These are phyloP conservation scores for Pythium brachiatum DNA, from an alignment of 352 stramenopile genomes.

Conservation along the genomic window DNA sequence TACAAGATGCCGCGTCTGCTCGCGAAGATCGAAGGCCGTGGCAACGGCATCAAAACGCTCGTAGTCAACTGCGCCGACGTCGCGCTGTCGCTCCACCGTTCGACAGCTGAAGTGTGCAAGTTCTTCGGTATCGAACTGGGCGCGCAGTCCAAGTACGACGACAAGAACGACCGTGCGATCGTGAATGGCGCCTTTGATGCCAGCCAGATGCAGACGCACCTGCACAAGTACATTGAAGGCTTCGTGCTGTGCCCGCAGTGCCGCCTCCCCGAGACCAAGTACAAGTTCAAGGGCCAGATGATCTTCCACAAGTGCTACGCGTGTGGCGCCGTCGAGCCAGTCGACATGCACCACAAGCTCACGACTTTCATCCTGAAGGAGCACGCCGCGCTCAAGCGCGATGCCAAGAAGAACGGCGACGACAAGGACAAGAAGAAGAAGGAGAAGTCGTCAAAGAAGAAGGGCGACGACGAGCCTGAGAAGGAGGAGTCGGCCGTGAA, in stretches of 20 bases:
- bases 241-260: conserved; percentile 98
- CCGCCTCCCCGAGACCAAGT: conserved; percentile 97
- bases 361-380: conserved; percentile 97
- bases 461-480: conserved; percentile 56
- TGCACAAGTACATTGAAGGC: conserved; percentile 98
- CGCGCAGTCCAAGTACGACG: conserved; percentile 97
- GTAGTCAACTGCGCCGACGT: conserved; percentile 98
- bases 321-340: conserved; percentile 95
- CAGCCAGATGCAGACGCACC: conserved; percentile 91
- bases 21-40: conserved; percentile 98
- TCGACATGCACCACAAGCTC: conserved; percentile 99
- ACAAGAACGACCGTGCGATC: conserved; percentile 94
- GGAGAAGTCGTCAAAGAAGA: conserved; percentile 60
- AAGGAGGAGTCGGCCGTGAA: conserved; percentile 59
- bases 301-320: conserved; percentile 99
- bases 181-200: conserved; percentile 97
- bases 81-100: conserved; percentile 91
- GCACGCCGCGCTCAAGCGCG: conserved; percentile 91
- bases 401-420: conserved; percentile 72
- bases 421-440: conserved; percentile 83
- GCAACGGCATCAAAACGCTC: conserved; percentile 99
- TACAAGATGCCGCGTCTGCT: conserved; percentile 99
- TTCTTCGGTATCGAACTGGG: conserved; percentile 99
- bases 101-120: conserved; percentile 96
- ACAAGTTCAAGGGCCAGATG: conserved; percentile 97